phyloP scores from a whole-genome alignment of 2,329 filamentous ascomycete genomes.

The Exophiala oligosperma region DNA sequence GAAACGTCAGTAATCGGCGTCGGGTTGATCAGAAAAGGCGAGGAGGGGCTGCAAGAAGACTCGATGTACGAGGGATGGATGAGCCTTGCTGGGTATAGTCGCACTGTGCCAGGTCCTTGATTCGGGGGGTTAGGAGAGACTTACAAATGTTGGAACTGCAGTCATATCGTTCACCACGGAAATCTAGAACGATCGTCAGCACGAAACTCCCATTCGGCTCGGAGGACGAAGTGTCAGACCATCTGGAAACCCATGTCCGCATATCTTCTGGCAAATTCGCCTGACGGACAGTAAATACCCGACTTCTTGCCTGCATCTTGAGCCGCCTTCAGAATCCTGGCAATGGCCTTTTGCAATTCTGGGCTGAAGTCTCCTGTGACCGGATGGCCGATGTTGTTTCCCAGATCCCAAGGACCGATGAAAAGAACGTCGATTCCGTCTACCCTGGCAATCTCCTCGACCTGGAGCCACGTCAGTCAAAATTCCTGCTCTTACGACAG shows the following conservation, averaged over 20 bases:
- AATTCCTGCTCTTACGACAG: neutral
- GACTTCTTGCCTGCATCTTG: constrained; percentile 54
- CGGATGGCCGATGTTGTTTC: constrained; percentile 58
- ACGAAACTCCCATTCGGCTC: neutral
- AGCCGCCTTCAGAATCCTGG: constrained; percentile 52
- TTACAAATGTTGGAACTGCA: constrained; percentile 40
- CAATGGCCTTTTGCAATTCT: constrained; percentile 54
- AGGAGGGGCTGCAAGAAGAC: no score
- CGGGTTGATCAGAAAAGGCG: no score
- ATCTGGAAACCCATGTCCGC: constrained; percentile 57
- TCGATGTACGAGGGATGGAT: no score
- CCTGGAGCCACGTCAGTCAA: constrained; percentile 29
- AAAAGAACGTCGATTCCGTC: constrained; percentile 55
- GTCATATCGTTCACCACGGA: constrained; percentile 48
- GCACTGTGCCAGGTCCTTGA: no score
- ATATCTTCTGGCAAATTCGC: constrained; percentile 53
- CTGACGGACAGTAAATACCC: constrained; percentile 56
- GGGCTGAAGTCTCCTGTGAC: constrained; percentile 50
- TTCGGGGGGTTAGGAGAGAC: no score
- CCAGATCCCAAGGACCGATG: constrained; percentile 57
- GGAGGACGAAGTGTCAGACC: constrained; percentile 36
- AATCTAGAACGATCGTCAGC: constrained; percentile 32
- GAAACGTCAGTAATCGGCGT: no score
- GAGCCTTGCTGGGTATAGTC: no score
- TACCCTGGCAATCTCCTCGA: constrained; percentile 53